phyloP scores from a whole-genome alignment of 2,329 filamentous ascomycete species.

The Orbilia blumenaviensis region DNA sequence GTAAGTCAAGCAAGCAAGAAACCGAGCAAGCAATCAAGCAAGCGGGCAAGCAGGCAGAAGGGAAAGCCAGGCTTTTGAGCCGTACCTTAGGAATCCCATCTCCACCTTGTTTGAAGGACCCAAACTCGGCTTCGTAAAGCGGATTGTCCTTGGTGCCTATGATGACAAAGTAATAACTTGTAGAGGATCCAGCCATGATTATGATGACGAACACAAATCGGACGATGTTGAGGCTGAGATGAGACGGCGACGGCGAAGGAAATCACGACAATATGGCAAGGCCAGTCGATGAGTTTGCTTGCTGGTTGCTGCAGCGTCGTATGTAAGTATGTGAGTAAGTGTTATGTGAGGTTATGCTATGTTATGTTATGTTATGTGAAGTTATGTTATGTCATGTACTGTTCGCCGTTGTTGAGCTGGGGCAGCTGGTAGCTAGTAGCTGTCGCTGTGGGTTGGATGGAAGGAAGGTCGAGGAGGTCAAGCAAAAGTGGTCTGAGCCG shows the following conservation, averaged over 20 bases:
- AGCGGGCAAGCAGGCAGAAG: neutral
- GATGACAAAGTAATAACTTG: conserved; percentile 90
- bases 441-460: conserved; percentile 7
- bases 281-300: neutral
- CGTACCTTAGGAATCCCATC: conserved; percentile 79
- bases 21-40: too few relatives aligned
- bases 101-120: conserved; percentile 93
- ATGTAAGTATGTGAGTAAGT: neutral
- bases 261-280: conserved; percentile 9
- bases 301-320: neutral
- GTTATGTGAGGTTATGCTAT: too few relatives aligned
- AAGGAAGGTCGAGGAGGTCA: conserved; percentile 25
- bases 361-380: neutral
- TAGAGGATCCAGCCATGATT: conserved; percentile 47
- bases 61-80: neutral
- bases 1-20: too few relatives aligned
- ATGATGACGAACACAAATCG: conserved; percentile 1
- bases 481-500: conserved; percentile 52
- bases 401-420: conserved; percentile 6
- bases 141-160: conserved; percentile 95
- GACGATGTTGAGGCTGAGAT: neutral
- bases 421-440: too few relatives aligned
- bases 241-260: conserved; percentile 21
- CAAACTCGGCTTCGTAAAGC: conserved; percentile 96
- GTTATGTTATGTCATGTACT: neutral